Evolutionary conservation across 2,329 filamentous ascomycete genomes (phyloP), one percentile per base, ranked within the genome.

Genomic region (Aspergillus sp.): DNA sequence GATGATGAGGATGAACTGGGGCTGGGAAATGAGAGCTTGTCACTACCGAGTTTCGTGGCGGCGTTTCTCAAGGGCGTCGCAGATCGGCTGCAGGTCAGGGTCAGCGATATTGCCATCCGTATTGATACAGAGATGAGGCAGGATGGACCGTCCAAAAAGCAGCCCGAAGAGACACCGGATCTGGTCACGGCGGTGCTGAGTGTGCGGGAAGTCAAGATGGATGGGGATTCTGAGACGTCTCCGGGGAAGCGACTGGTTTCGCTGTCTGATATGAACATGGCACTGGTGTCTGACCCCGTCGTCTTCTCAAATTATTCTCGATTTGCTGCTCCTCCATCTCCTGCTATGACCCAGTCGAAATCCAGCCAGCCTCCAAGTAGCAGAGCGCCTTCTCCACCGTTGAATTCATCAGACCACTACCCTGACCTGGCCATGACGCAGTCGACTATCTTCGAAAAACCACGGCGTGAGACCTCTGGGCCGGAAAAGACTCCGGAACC

Each of bases 21-120:
- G 2, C 59, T 77, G 7, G 80, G 80, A 6, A 76, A 75, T 10
- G 73, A 74, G 38, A 71, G 72, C 2, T 60, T 80, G 8, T 77
- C 76, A 4, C 62, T 83, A 10, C 80, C 80, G 26, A 71, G 68
- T n/a, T 80, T 82, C 48, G 60, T 83, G 39, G 73, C 77, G 12
- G 75, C 68, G n/a, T 79, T 81, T 45, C 59, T 83, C 12, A 76
- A 79, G 57, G 78, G 79, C 7, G 71, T 82, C 19, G 64, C 73
- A 40, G 78, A 82, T 57, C 72, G 79, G 30, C 63, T 82, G 43
- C 73, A 78, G 52, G 63, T 83, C 33, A 71, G 67, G 19, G 65
- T 82, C 34, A 72, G 67, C 41, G 68, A 80, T 51, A 68, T 82
- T 41, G 66, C 72, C 30, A 56, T 81, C 45, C 70, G 71, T 44